Evolutionary conservation across 2,329 filamentous ascomycete genomes (phyloP), one percentile per base, ranked within the genome.

Genomic region (Thermomyces lanuginosus): DNA sequence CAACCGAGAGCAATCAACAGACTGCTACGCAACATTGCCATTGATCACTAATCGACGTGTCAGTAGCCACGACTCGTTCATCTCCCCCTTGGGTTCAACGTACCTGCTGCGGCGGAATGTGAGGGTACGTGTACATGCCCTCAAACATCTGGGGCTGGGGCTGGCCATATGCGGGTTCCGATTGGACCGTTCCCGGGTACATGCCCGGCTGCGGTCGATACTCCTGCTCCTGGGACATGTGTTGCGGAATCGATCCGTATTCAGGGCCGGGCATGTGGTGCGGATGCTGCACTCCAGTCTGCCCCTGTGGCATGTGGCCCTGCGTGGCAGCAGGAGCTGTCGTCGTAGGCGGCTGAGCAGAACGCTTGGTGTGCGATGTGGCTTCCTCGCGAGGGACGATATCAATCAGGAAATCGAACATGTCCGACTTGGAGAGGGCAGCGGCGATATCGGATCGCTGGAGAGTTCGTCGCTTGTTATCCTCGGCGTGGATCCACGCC

Each of bases 341-440:
- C 22, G 63, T 60, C 22, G 46, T 52, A 16, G 44, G 50, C 22
- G 54, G 46, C 38, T 60, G 58, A 25, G 57, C 64, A 5, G 73
- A 64, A 37, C 84, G 67, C 60, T 92, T 93, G 21, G 83, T 71
- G 48, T 84, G 82, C 12, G 77, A 73, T 6, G 79, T 69, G 18
- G 86, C 83, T 53, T 98, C 89, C 53, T 98, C 89, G 27, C 89
- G 76, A 3, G 89, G 89, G 4, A 98, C 89, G 35, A 98, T 98
- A 49, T 98, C 89, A 50, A 98, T 98, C 33, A 98, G 65, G 58
- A 98, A 98, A 59, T 98, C 89, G 53, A 98, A 98, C 89, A 98
- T 98, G 60, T 98, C 89, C 12, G 83, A 93, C 58, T 98, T 98
- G 33, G 82, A 79, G 13, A 98, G 65, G 8, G 89, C 89, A 7